Base-by-base conservation (phyloP, 805 yeast species). In the Maudiozyma barnettii region DNA sequence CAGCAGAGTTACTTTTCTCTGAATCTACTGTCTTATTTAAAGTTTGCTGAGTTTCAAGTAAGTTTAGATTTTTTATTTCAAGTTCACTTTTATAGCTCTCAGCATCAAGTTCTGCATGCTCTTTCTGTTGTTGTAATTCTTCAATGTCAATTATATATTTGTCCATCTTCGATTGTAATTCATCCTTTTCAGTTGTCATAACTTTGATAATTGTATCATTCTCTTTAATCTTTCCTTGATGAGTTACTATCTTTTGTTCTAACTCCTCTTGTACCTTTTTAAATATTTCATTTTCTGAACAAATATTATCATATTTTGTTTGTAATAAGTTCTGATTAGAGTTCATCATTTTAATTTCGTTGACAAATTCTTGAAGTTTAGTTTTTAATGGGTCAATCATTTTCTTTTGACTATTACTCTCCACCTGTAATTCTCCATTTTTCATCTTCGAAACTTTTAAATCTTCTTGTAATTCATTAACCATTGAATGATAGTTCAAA, bases 241-340 rank as follows among this genome's bases (percentile, higher is more conserved):
- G 14, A n/a, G 33, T 10, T 30, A 29, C 18, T 16, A 38, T 14
- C 33, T 43, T 10, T 26, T 19, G 26, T 9, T 40, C 21, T 20
- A 45, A 26, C 13, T 18, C 21, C 4, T 36, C 50, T 20, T 38
- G 14, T 4, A 14, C 26, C 6, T 36, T 13, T 39, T 39, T 53
- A 41, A 35, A 45, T 4, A 39, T 41, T 30, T 53, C 55, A 33
- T 50, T 29, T 37, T 59, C 62, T 23, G 46, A 31, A 12, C 50
- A 45, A 16, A 54, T 31, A 16, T 44, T 44, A 43, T 58, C 61
- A 44, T 56, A 59, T 47, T 60, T 60, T 8, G 50, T 54, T 45
- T 58, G 60, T n/a, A 61, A 26, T 21, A 58, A 51, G 16, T 52
- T 54, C 45, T 59, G 61, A 44, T 61, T 63, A 43, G 62, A 58